Evolutionary conservation across 768 basidiomycete species (phyloP), one percentile per base, ranked within the genome.

Genomic region (Kwoniella dendrophila): DNA sequence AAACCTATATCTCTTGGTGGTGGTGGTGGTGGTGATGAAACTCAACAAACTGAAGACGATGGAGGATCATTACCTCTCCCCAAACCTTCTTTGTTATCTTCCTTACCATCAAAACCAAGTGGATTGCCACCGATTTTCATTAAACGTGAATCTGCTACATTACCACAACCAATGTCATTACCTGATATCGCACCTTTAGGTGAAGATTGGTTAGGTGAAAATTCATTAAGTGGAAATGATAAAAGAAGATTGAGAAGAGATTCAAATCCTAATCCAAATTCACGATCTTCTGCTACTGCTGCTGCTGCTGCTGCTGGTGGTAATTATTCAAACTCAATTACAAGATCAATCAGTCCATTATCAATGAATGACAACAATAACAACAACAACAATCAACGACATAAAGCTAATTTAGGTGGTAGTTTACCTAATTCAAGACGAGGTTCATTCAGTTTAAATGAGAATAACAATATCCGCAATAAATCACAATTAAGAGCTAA

Each of bases 91-190:
- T 32, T n/a, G n/a, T n/a, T n/a, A n/a, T n/a, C 63, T 2, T 57
- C 62, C 5, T 55, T 70, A 0, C 69, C 69, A 2, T n/a, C 36
- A 8, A 63, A 56, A 52, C 72, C 71, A 29, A 59, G 64, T 8
- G 56, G 59, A 1, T 48, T 71, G 8, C 57, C 74, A 6, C 74
- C 74, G 4, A 67, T 76, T 0, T 73, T 71, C 41, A 59, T 73
- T 49, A 66, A 68, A 38, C 59, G 65, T 22, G 74, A 76, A 45
- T 64, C 70, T 1, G 70, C 72, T 0, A 65, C 68, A 3, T 53
- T 76, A 14, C 71, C 74, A 12, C 70, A 71, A 48, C 63, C 72
- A 1, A 76, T 76, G 74, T 38, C 74, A 0, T 51, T 73, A 3
- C 65, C 59, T 2, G 60, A 66, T 26, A 59, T 76, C 11, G 55